Conservation (phyloP, 2,329 filamentous ascomycete species). For the Sporothrix pallida region DNA sequence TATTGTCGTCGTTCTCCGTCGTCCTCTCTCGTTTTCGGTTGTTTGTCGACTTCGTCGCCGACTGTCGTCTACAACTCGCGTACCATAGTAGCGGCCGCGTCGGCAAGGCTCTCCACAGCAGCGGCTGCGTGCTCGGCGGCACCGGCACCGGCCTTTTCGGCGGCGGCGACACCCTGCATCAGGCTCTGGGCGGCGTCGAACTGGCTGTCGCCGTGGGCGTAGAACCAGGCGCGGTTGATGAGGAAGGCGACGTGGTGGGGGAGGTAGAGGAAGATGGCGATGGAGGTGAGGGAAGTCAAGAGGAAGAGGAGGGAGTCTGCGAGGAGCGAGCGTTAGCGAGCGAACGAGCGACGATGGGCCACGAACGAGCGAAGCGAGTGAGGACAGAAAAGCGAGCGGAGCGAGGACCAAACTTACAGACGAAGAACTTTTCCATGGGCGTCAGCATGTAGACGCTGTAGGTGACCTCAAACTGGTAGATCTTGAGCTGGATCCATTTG, state of each 20-base stretch:
- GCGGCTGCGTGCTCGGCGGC: constrained; percentile 47
- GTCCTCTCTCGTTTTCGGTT: not conserved
- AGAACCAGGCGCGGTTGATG: constrained; percentile 87
- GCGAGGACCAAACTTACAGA: constrained; percentile 65
- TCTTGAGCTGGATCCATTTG: constrained; percentile 90
- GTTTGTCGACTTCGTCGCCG: not conserved
- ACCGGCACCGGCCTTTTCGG: constrained; percentile 48
- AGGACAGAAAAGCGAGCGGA: not conserved
- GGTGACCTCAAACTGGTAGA: constrained; percentile 98
- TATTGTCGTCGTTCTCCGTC: not conserved
- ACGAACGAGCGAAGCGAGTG: constrained; percentile 4
- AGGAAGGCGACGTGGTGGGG: constrained; percentile 88
- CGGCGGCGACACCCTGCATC: constrained; percentile 45
- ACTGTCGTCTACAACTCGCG: constrained; percentile 47
- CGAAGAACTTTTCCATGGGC: constrained; percentile 92
- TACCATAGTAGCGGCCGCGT: constrained; percentile 41
- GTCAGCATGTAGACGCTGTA: constrained; percentile 98
- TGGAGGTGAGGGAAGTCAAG: constrained; percentile 81
- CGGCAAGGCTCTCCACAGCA: constrained; percentile 41
- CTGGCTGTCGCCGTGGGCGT: constrained; percentile 79
- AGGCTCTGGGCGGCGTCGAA: constrained; percentile 50
- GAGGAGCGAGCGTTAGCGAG: constrained; percentile 2
- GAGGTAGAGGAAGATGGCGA: constrained; percentile 89
- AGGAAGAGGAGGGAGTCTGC: constrained; percentile 91
- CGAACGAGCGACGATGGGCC: not conserved